A percentile compares a stretch with the other conserved stretches of the same genome.
These are phyloP conservation scores for Casuarina cunninghamiana DNA, from an alignment of 306 rosid genomes.

Conservation along the genomic window DNA sequence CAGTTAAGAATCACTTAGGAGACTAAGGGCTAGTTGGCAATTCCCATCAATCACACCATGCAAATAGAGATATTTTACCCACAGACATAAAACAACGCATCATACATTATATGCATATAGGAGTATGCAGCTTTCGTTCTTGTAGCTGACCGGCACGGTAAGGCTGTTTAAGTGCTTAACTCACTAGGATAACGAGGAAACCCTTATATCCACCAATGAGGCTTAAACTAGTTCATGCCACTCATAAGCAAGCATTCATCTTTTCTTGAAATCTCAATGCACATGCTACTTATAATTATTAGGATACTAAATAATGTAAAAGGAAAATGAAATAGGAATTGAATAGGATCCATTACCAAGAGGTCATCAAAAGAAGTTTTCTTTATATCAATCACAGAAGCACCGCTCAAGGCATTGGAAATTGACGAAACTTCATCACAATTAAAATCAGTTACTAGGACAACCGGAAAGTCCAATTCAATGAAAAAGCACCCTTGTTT, in stretches of 20 bases:
- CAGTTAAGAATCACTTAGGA: neutral
- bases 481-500: conserved; percentile 31
- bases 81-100: neutral
- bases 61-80: neutral
- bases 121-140: no score
- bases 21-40: neutral
- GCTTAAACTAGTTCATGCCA: neutral
- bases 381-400: conserved; percentile 47
- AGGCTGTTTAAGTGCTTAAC: no score
- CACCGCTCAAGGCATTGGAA: conserved; percentile 46
- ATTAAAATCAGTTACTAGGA: conserved; percentile 35
- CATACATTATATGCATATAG: neutral
- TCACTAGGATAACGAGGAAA: no score
- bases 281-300: conserved; percentile 2
- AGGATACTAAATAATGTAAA: neutral
- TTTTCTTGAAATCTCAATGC: neutral
- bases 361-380: conserved; percentile 31
- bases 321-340: neutral
- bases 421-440: conserved; percentile 35
- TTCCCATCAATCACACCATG: neutral
- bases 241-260: neutral
- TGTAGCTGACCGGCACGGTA: no score
- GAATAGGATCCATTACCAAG: conserved; percentile 44
- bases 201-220: neutral
- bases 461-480: conserved; percentile 54